Conservation (phyloP, 2,329 filamentous ascomycete species). For the Penicillium sp. region DNA sequence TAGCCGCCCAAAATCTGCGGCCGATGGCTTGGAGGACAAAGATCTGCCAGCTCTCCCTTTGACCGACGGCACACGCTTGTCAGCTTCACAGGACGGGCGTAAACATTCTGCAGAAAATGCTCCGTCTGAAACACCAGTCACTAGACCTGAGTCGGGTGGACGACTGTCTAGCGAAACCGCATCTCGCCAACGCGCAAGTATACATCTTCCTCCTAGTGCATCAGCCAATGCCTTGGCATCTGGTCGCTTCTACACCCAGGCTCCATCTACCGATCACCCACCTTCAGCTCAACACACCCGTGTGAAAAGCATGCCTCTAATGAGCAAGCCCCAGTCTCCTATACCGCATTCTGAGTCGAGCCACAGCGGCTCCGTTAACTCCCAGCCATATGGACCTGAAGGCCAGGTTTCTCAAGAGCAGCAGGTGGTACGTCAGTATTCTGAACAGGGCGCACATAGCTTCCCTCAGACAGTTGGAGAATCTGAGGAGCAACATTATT, state of each 20-base stretch:
- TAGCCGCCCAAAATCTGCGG: background rate
- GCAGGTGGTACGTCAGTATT: background rate
- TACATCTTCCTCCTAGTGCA: conserved; percentile 2
- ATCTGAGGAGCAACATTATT: background rate
- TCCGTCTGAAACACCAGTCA: background rate
- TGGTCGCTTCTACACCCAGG: conserved; percentile 20
- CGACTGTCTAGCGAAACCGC: background rate
- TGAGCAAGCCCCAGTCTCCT: conserved; percentile 7
- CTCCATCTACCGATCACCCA: conserved; percentile 1
- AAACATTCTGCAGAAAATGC: background rate
- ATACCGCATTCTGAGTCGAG: conserved; percentile 6
- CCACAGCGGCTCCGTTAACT: background rate
- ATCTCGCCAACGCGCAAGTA: conserved; percentile 4
- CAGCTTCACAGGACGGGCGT: background rate
- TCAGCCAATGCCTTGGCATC: conserved; percentile 4
- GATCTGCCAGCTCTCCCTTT: conserved; percentile 1
- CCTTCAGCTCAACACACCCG: conserved; percentile 4
- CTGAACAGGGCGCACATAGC: background rate
- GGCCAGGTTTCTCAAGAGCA: conserved; percentile 1
- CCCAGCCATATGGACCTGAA: background rate
- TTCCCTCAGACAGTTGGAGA: background rate
- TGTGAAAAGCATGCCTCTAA: conserved; percentile 6
- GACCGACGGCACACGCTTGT: background rate
- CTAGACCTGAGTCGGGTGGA: background rate
- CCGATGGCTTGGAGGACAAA: background rate